phyloP scores from a whole-genome alignment of 306 rosid species.

The Quercus rubra region DNA sequence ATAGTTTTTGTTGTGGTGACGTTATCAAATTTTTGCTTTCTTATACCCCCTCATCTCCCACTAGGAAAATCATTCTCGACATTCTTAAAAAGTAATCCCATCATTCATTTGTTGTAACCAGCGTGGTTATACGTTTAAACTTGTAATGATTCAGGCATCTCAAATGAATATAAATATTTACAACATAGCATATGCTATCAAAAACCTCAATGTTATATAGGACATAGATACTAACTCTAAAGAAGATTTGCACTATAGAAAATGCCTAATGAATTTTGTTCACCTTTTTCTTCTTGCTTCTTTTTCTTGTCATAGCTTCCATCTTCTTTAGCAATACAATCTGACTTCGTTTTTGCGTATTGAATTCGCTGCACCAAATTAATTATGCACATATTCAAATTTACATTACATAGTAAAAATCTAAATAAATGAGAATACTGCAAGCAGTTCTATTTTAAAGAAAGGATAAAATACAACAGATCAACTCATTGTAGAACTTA shows the following conservation, averaged over 20 bases:
- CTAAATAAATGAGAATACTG: conserved; percentile 7
- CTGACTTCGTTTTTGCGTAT: conserved; percentile 92
- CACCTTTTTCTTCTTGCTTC: conserved; percentile 98
- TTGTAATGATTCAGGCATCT: conserved; percentile 2
- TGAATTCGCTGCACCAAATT: conserved; percentile 77
- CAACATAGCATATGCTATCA: background rate
- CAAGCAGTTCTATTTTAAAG: background rate
- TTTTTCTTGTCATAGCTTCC: conserved; percentile 93
- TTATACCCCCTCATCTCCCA: too few species aligned
- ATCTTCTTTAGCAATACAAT: conserved; percentile 91
- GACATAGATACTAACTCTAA: background rate
- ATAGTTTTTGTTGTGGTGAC: too few species aligned
- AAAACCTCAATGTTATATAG: background rate
- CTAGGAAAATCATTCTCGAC: background rate
- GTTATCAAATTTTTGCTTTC: too few species aligned
- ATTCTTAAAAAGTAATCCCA: background rate
- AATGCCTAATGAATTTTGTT: conserved; percentile 12
- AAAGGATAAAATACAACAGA: background rate
- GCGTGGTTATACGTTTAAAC: background rate
- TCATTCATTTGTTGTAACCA: background rate
- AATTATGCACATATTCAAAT: conserved; percentile 12
- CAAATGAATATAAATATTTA: conserved; percentile 1
- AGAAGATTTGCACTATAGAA: background rate
- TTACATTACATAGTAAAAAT: background rate
- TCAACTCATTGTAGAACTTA: background rate